Conservation (phyloP, 2,329 filamentous ascomycete species). For the Bipolaris victoriae region DNA sequence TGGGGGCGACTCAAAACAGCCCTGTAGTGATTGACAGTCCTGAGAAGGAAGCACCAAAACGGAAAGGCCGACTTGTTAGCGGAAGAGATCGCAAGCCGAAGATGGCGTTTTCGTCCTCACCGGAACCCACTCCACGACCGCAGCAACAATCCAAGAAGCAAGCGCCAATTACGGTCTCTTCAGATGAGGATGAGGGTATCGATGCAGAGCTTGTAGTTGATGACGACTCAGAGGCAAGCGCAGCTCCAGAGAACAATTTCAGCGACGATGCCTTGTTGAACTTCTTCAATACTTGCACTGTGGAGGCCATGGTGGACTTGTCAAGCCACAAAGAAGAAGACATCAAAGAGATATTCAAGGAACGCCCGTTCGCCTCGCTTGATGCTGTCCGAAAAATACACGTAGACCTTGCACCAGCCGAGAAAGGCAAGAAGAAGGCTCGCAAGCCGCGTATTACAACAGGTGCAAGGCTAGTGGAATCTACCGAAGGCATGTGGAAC, state of each 20-base stretch:
- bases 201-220: slow-evolving; percentile 45
- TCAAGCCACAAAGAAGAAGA: slow-evolving; percentile 74
- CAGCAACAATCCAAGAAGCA: slow-evolving; percentile 23
- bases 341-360: slow-evolving; percentile 71
- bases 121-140: slow-evolving; percentile 26
- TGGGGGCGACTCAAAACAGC: slow-evolving; percentile 25
- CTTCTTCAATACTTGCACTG: slow-evolving; percentile 81
- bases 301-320: slow-evolving; percentile 80
- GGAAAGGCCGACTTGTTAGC: slow-evolving; percentile 56
- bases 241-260: slow-evolving; percentile 32
- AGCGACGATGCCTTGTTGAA: slow-evolving; percentile 68
- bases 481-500: slow-evolving; percentile 73
- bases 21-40: slow-evolving; percentile 24
- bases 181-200: slow-evolving; percentile 45
- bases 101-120: slow-evolving; percentile 38
- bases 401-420: slow-evolving; percentile 31
- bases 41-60: slow-evolving; percentile 28
- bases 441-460: slow-evolving; percentile 58
- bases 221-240: slow-evolving; percentile 55
- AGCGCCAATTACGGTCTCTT: slow-evolving; percentile 26
- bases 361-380: slow-evolving; percentile 75
- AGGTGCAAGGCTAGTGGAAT: slow-evolving; percentile 71
- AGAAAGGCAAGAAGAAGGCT: slow-evolving; percentile 45
- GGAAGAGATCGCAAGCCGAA: slow-evolving; percentile 50
- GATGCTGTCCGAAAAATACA: slow-evolving; percentile 71